Conservation (phyloP, 2,329 filamentous ascomycete genomes). For the Neoscytalidium dimidiatum region DNA sequence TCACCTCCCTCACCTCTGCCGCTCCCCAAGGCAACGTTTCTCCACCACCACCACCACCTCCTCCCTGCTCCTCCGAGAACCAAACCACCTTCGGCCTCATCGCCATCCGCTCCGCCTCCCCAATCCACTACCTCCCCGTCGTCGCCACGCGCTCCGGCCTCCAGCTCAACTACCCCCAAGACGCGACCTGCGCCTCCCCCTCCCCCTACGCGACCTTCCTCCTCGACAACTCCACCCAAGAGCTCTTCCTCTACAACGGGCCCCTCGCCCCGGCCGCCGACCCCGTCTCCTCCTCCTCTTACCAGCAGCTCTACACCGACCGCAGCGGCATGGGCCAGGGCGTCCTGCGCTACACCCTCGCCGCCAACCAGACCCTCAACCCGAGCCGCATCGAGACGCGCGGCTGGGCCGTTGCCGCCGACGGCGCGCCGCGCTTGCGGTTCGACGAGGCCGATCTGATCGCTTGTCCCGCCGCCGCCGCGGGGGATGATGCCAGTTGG, state of each 20-base stretch:
- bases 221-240: background rate
- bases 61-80: background rate
- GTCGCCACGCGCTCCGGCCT: background rate
- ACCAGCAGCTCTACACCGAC: slow-evolving; percentile 4
- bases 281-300: background rate
- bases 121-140: background rate
- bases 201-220: background rate
- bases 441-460: background rate
- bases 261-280: too few species aligned
- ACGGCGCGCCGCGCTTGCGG: background rate
- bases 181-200: background rate
- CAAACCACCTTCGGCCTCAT: background rate
- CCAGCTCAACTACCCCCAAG: background rate
- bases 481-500: background rate
- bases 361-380: background rate
- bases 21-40: background rate
- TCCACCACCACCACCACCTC: background rate
- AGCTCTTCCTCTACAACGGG: background rate
- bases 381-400: background rate
- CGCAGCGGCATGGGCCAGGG: slow-evolving; percentile 1
- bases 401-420: background rate
- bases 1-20: background rate
- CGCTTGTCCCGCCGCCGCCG: background rate
- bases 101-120: background rate
- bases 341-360: background rate